Conservation (phyloP, 2,329 filamentous ascomycete species). For the Colletotrichum trifolii region DNA sequence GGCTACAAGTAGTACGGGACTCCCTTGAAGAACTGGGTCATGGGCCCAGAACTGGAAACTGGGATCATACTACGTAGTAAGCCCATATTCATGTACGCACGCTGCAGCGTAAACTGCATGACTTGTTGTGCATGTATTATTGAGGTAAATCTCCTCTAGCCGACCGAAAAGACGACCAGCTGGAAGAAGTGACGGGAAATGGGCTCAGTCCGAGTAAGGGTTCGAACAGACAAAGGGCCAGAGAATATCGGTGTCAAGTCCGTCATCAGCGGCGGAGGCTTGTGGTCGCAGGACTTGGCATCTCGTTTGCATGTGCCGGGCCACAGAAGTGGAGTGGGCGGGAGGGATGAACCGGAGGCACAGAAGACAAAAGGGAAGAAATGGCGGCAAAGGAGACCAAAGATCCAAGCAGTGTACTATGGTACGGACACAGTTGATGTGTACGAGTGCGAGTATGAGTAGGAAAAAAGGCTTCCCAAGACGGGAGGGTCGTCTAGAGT, state of each 20-base stretch:
- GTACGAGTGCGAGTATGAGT: too few species aligned
- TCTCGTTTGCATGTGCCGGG: conserved; percentile 31
- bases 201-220: neutral
- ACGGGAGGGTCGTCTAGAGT: conserved; percentile 2
- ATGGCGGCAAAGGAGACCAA: neutral
- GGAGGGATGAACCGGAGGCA: conserved; percentile 36
- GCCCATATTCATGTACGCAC: conserved; percentile 1
- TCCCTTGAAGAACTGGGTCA: conserved; percentile 20
- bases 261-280: conserved; percentile 11
- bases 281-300: conserved; percentile 30
- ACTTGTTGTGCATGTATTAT: too few species aligned
- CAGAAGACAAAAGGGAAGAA: conserved; percentile 19
- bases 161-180: too few species aligned
- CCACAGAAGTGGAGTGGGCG: conserved; percentile 31
- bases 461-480: conserved; percentile 14
- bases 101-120: neutral
- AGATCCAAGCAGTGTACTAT: neutral
- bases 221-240: too few species aligned
- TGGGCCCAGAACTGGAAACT: conserved; percentile 12
- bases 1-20: conserved; percentile 18
- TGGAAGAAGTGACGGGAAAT: too few species aligned
- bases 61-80: neutral
- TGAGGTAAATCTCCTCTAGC: too few species aligned
- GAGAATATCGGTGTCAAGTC: too few species aligned
- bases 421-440: too few species aligned